Conservation (phyloP, 2,329 filamentous ascomycete genomes). For the Grosmannia penicillata region DNA sequence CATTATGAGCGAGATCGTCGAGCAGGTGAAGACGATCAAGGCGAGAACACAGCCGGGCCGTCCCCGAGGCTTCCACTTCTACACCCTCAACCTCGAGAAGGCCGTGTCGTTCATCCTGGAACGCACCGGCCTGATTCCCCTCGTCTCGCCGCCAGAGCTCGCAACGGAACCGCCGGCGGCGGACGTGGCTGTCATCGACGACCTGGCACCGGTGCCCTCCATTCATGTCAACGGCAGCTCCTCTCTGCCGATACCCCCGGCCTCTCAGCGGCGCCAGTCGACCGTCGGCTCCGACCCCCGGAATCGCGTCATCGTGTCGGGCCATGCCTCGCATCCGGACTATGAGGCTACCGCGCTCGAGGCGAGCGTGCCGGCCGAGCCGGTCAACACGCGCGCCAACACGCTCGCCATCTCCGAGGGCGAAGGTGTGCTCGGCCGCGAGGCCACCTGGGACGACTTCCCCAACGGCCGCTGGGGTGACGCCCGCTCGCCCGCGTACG, state of each 20-base stretch:
- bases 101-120: slow-evolving; percentile 88
- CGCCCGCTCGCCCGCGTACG: slow-evolving; percentile 88
- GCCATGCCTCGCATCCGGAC: slow-evolving; percentile 41
- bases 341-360: slow-evolving; percentile 64
- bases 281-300: slow-evolving; percentile 72
- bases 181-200: slow-evolving; percentile 35
- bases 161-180: slow-evolving; percentile 29
- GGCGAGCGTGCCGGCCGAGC: slow-evolving; percentile 59
- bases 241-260: slow-evolving; percentile 17
- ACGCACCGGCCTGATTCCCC: slow-evolving; percentile 66
- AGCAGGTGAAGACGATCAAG: slow-evolving; percentile 54
- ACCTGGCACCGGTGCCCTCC: slow-evolving; percentile 28
- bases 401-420: slow-evolving; percentile 90
- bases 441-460: slow-evolving; percentile 98
- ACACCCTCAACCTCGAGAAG: slow-evolving; percentile 92
- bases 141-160: slow-evolving; percentile 27
- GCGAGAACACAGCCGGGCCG: slow-evolving; percentile 30
- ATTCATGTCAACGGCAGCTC: slow-evolving; percentile 35
- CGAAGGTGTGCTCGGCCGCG: slow-evolving; percentile 72
- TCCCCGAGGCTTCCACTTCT: slow-evolving; percentile 85
- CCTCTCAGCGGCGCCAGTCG: slow-evolving; percentile 48
- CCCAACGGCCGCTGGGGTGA: slow-evolving; percentile 98
- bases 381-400: slow-evolving; percentile 64
- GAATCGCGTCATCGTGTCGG: slow-evolving; percentile 74
- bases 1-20: slow-evolving; percentile 71